These are phyloP conservation scores for Fomes fomentarius DNA, from an alignment of 1,284 basidiomycete genomes.

Conservation along the genomic window DNA sequence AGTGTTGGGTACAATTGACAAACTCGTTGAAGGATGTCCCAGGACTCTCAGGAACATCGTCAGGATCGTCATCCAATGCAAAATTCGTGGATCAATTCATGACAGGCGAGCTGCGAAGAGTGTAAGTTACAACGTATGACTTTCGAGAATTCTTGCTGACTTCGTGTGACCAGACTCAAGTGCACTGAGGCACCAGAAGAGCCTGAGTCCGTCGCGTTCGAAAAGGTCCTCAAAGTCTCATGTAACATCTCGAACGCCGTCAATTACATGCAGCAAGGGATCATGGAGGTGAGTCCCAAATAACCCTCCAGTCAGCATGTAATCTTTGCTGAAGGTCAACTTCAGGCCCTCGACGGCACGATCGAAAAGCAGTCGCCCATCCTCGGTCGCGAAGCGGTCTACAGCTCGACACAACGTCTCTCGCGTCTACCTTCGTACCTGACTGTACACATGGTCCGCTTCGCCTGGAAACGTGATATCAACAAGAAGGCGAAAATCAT, in stretches of 20 bases:
- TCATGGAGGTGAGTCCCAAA: slow-evolving; percentile 74
- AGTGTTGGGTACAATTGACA: slow-evolving; percentile 90
- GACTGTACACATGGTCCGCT: slow-evolving; percentile 92
- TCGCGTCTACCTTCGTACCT: slow-evolving; percentile 86
- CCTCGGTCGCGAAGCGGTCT: slow-evolving; percentile 81
- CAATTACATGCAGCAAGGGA: slow-evolving; percentile 90
- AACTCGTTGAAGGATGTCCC: slow-evolving; percentile 75
- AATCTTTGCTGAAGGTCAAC: neutral
- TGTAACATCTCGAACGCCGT: slow-evolving; percentile 90
- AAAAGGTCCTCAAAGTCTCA: slow-evolving; percentile 87
- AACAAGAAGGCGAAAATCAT: slow-evolving; percentile 92
- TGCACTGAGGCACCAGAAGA: slow-evolving; percentile 87
- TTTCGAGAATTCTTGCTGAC: neutral
- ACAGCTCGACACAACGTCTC: slow-evolving; percentile 84
- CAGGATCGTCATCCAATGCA: slow-evolving; percentile 33
- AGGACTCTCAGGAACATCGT: slow-evolving; percentile 41
- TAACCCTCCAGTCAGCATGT: neutral
- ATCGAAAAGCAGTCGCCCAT: slow-evolving; percentile 86
- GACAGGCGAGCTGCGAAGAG: slow-evolving; percentile 80
- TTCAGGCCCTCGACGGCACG: slow-evolving; percentile 80
- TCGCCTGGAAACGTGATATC: slow-evolving; percentile 94
- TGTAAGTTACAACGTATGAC: too few relatives aligned
- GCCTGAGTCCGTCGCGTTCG: slow-evolving; percentile 60
- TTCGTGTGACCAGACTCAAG: slow-evolving; percentile 55
- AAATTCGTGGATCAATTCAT: slow-evolving; percentile 87